A percentile compares a stretch with the other conserved stretches of the same genome.
Evolutionary conservation across 805 yeast species (phyloP).

Genomic region (Metschnikowia reukaufii): DNA sequence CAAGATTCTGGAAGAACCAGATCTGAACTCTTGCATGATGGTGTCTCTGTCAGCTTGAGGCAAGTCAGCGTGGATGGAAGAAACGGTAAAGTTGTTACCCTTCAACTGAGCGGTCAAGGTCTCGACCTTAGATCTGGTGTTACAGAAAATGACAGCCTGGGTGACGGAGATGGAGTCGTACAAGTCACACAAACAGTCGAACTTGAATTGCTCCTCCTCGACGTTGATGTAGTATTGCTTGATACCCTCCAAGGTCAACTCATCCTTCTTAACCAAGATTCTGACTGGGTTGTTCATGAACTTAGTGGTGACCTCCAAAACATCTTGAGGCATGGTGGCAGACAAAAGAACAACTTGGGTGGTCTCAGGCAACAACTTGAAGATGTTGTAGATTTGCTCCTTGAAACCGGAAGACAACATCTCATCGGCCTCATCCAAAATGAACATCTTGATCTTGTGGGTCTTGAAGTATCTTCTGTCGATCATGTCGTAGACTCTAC

Average conservation of each 20-base stretch:
- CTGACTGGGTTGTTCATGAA: constrained; percentile 95
- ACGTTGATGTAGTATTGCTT: constrained; percentile 90
- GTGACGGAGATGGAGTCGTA: constrained; percentile 95
- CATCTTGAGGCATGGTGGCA: constrained; percentile 94
- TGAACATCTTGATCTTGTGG: constrained; percentile 85
- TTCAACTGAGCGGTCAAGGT: constrained; percentile 74
- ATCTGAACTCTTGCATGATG: constrained; percentile 93
- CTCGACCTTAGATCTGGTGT: constrained; percentile 93
- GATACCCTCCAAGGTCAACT: constrained; percentile 92
- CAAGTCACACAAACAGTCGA: constrained; percentile 90
- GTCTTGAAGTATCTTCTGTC: constrained; percentile 83
- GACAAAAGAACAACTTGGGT: constrained; percentile 93
- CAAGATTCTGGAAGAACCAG: constrained; percentile 89
- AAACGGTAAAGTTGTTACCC: constrained; percentile 83
- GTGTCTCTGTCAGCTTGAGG: constrained; percentile 90
- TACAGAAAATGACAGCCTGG: constrained; percentile 97
- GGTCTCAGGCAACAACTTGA: constrained; percentile 79
- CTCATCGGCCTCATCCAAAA: constrained; percentile 98
- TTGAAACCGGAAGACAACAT: constrained; percentile 90
- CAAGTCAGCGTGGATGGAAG: constrained; percentile 96
- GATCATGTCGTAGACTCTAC: constrained; percentile 95
- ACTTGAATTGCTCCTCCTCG: constrained; percentile 91
- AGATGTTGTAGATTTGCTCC: constrained; percentile 93
- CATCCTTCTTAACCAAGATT: constrained; percentile 93
- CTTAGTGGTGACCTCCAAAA: constrained; percentile 83